A percentile compares a stretch with the other conserved stretches of the same genome.
phyloP scores from a whole-genome alignment of 306 rosid species.

The Crataegus laevigata region DNA sequence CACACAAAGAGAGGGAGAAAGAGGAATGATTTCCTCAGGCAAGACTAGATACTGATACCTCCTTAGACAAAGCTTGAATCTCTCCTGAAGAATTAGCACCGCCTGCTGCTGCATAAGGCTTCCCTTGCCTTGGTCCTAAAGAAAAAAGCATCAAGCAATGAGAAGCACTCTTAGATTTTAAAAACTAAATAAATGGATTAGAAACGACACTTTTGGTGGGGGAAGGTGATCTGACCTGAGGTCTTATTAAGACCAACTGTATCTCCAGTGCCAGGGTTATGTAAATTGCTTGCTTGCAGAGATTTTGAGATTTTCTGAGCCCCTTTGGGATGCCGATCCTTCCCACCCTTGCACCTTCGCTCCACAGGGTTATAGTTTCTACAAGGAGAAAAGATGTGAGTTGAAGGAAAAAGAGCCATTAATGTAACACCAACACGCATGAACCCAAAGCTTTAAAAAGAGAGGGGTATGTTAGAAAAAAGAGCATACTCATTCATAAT shows the following conservation, averaged over 20 bases:
- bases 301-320: slow-evolving; percentile 60
- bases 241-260: slow-evolving; percentile 24
- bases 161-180: neutral
- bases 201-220: neutral
- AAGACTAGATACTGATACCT: slow-evolving; percentile 40
- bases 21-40: neutral
- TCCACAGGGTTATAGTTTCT: slow-evolving; percentile 90
- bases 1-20: neutral
- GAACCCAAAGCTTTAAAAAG: neutral
- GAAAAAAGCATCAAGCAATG: slow-evolving; percentile 19
- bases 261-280: slow-evolving; percentile 30
- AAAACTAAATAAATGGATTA: neutral
- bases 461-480: neutral
- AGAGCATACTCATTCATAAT: slow-evolving; percentile 61
- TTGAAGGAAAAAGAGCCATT: neutral
- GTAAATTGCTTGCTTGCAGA: slow-evolving; percentile 43
- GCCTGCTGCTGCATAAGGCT: slow-evolving; percentile 36
- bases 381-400: slow-evolving; percentile 2
- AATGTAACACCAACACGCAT: neutral
- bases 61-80: slow-evolving; percentile 65
- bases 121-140: slow-evolving; percentile 59
- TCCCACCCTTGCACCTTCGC: slow-evolving; percentile 71
- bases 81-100: slow-evolving; percentile 43
- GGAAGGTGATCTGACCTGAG: slow-evolving; percentile 17
- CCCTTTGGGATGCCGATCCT: slow-evolving; percentile 50